Evolutionary conservation across 306 rosid genomes (phyloP).

Genomic region (Mimosa bimucronata): DNA sequence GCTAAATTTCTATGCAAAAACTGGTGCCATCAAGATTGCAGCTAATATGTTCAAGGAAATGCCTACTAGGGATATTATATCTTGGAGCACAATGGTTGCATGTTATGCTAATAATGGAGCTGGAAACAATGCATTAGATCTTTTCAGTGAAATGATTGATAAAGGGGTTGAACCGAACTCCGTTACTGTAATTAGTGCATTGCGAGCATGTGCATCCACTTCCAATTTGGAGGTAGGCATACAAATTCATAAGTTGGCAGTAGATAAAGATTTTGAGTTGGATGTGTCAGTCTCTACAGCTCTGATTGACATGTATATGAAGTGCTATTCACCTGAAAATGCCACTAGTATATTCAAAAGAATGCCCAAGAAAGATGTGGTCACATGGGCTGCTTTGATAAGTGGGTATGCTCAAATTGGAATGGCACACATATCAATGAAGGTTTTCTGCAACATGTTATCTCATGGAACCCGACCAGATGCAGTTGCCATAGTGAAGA

Average conservation of each 20-base stretch:
- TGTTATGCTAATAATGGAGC: conserved; percentile 70
- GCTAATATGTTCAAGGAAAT: conserved; percentile 59
- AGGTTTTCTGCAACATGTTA: conserved; percentile 59
- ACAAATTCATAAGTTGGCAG: conserved; percentile 62
- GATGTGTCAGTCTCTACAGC: conserved; percentile 65
- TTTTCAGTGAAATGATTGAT: conserved; percentile 67
- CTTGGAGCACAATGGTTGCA: conserved; percentile 89
- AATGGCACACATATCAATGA: conserved; percentile 65
- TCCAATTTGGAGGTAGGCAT: conserved; percentile 64
- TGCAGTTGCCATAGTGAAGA: conserved; percentile 75
- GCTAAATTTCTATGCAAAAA: conserved; percentile 67
- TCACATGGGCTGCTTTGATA: conserved; percentile 74
- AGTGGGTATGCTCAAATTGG: conserved; percentile 71
- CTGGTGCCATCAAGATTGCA: conserved; percentile 55
- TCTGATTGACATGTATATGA: conserved; percentile 77
- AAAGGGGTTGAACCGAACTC: conserved; percentile 57
- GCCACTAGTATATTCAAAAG: conserved; percentile 60
- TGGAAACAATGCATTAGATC: conserved; percentile 51
- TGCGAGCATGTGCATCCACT: conserved; percentile 65
- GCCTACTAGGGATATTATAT: conserved; percentile 63
- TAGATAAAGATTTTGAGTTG: conserved; percentile 53
- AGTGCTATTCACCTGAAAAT: conserved; percentile 61
- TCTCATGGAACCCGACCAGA: conserved; percentile 56
- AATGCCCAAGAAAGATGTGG: conserved; percentile 76
- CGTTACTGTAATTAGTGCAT: conserved; percentile 61